Evolutionary conservation across 148 eudicot genomes (phyloP), one percentile per base, ranked within the genome.

Genomic region (Linanthus parryae): DNA sequence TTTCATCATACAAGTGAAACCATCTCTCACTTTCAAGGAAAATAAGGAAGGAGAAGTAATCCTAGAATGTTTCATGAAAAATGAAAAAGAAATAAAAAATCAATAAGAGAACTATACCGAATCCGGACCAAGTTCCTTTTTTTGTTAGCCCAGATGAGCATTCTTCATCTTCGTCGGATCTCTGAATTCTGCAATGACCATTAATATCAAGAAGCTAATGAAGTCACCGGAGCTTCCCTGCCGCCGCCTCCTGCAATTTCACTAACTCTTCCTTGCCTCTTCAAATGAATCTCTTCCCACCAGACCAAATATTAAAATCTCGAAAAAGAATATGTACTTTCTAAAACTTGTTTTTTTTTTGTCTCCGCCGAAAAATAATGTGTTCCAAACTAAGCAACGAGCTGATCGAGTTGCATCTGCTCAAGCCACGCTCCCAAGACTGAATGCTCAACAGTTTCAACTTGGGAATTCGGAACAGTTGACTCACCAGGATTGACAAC

Each of bases 371-470:
- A 45, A 52, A 58, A 36, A 20, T 15, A 48, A 61, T 63, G 30
- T 26, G 31, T 51, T 27, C 11, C 50, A 58, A 52, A 64, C 75
- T 75, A 70, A 39, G 68, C 62, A n/a, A 59, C 56, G n/a, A 68
- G 72, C 75, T 75, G 82, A 75, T 82, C 84, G 54, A 82, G 84
- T 61, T 75, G 84, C 89, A 78, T 82, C 74, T 82, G 84, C 77
- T 82, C 89, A 4, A 82, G 72, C 84, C 84, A 82, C 21, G 89
- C 73, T 33, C 84, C 81, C 54, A 82, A 54, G 38, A 78, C 84
- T 18, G 84, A 70, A 54, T 72, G 63, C 59, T 77, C 80, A 29
- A 48, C 21, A 5, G 73, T 63, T 44, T 77, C 83, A 48, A 24
- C 48, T 14, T 68, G 65, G 26, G 76, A 46, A 58, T 65, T 64